phyloP scores from a whole-genome alignment of 441 rosid species.

The Erysimum pusillum region DNA sequence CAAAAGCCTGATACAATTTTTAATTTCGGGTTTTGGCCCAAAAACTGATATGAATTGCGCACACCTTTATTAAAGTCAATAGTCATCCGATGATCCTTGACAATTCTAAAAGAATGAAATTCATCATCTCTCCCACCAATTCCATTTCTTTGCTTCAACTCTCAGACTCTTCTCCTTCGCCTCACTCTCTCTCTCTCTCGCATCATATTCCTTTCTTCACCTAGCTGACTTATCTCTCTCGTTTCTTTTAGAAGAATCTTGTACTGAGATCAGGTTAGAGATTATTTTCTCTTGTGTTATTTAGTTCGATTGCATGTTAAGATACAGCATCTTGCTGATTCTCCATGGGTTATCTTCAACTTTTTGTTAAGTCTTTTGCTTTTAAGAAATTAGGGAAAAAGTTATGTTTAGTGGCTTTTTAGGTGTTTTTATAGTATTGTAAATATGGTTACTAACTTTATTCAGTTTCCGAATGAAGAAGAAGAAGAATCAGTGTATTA shows the following conservation, averaged over 20 bases:
- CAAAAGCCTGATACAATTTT: background rate
- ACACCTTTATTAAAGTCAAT: conserved; percentile 24
- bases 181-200: conserved; percentile 17
- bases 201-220: conserved; percentile 27
- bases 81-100: background rate
- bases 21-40: conserved; percentile 12
- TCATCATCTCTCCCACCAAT: conserved; percentile 33
- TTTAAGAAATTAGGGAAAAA: background rate
- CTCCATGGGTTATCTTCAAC: background rate
- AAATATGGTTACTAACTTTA: background rate
- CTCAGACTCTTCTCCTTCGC: conserved; percentile 22
- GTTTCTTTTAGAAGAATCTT: background rate
- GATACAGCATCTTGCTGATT: background rate
- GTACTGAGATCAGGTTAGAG: conserved; percentile 30
- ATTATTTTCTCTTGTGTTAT: background rate
- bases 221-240: background rate
- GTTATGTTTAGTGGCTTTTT: background rate
- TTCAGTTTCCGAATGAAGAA: conserved; percentile 4
- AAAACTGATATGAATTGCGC: background rate
- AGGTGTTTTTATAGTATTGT: background rate
- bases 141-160: conserved; percentile 38
- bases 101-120: background rate
- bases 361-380: background rate
- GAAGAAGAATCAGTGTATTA: background rate
- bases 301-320: conserved; percentile 17